Percentiles rank a stretch among this genome's conserved stretches.
Evolutionary conservation across 1,139 yeast genomes (phyloP).

Genomic region (Meyerozyma athensensis): DNA sequence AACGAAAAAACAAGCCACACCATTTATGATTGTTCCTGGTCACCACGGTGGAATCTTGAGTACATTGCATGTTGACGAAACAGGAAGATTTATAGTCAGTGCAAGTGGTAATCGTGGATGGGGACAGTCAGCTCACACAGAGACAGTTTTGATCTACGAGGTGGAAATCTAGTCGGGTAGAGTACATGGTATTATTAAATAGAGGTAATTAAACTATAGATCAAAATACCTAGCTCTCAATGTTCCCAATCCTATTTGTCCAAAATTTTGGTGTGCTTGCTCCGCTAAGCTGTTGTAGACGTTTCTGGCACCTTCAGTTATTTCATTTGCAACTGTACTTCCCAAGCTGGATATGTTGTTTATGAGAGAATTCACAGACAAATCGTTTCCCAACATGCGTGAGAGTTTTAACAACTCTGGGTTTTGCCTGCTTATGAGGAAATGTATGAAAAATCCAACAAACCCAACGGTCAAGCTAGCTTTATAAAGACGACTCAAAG

Average conservation of each 20-base stretch:
- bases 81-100: conserved; percentile 81
- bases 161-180: conserved; percentile 51
- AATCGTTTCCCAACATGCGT: neutral
- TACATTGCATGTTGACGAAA: conserved; percentile 71
- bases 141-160: conserved; percentile 76
- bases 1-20: conserved; percentile 41
- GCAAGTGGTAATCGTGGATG: conserved; percentile 96
- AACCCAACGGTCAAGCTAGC: conserved; percentile 40
- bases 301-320: neutral
- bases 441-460: conserved; percentile 37
- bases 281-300: neutral
- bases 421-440: conserved; percentile 24
- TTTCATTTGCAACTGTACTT: neutral
- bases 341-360: neutral
- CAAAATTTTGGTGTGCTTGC: conserved; percentile 8
- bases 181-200: conserved; percentile 8
- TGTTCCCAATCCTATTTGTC: conserved; percentile 32
- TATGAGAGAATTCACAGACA: neutral
- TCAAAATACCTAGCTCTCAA: conserved; percentile 24
- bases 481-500: conserved; percentile 19
- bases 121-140: conserved; percentile 77
- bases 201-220: conserved; percentile 3
- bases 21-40: conserved; percentile 60
- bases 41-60: conserved; percentile 56
- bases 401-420: conserved; percentile 6